These are phyloP conservation scores for Fraxinus quadrangulata DNA, from an alignment of 257 asterid genomes.

Conservation along the genomic window DNA sequence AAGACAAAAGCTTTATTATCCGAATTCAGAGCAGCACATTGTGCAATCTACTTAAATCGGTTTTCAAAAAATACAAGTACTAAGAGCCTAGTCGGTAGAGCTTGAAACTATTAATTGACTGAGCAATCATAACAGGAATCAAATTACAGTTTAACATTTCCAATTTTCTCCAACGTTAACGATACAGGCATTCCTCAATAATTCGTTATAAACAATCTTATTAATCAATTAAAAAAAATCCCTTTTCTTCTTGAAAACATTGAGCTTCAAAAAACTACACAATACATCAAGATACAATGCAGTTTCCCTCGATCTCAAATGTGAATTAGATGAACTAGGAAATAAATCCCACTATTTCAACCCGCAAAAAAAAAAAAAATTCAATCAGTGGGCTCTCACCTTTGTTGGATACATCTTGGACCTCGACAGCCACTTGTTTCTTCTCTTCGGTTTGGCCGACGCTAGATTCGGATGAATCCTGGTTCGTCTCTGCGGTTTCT, in stretches of 20 bases:
- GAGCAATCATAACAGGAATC: not conserved
- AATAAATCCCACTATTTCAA: not conserved
- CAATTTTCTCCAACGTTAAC: not conserved
- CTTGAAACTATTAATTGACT: not conserved
- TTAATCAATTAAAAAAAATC: not conserved
- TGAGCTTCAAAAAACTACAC: not conserved
- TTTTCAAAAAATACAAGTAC: not conserved
- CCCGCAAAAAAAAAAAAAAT: not conserved
- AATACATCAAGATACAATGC: not conserved
- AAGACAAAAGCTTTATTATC: not conserved
- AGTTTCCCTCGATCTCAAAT: not conserved
- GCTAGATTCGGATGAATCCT: constrained; percentile 28
- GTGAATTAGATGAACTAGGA: not conserved
- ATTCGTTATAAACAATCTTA: not conserved
- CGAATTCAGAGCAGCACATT: not conserved
- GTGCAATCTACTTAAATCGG: not conserved
- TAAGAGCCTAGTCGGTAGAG: not conserved
- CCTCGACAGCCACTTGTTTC: constrained; percentile 30
- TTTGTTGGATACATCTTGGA: constrained; percentile 59
- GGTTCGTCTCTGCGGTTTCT: constrained; percentile 19
- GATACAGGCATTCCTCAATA: not conserved
- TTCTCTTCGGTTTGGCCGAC: constrained; percentile 37
- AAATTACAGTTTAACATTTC: not conserved
- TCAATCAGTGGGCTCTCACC: constrained; percentile 34
- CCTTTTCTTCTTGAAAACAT: not conserved